Percentiles rank a stretch among this genome's conserved stretches.
Evolutionary conservation across 2,329 filamentous ascomycete genomes (phyloP).

Genomic region (Beauveria sp.): DNA sequence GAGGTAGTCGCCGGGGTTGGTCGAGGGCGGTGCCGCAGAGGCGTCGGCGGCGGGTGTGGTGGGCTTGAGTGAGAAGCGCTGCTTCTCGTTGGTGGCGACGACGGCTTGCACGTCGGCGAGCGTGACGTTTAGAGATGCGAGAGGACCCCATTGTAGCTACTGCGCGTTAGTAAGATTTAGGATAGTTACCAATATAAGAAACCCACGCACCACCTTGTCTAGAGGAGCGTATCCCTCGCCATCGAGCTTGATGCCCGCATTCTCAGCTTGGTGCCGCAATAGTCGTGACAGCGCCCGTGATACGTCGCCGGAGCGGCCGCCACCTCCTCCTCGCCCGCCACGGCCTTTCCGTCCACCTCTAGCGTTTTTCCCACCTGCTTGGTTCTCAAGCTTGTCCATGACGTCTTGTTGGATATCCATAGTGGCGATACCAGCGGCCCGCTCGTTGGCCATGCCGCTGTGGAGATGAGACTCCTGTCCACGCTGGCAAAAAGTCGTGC

Average conservation of each 20-base stretch:
- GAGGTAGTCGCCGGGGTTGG: conserved; percentile 58
- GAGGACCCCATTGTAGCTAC: conserved; percentile 45
- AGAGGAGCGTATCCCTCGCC: conserved; percentile 51
- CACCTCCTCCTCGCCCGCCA: conserved; percentile 19
- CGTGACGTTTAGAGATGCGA: conserved; percentile 65
- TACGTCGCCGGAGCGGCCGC: conserved; percentile 30
- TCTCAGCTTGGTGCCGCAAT: conserved; percentile 48
- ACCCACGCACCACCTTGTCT: conserved; percentile 48
- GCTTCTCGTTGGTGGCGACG: conserved; percentile 76
- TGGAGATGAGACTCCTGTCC: not conserved
- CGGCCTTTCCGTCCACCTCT: conserved; percentile 15
- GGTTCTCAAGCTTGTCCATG: not conserved
- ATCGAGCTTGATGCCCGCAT: conserved; percentile 50
- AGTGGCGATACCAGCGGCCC: not conserved
- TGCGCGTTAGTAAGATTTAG: not conserved
- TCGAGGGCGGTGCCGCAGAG: conserved; percentile 21
- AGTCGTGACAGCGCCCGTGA: conserved; percentile 48
- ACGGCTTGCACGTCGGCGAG: conserved; percentile 64
- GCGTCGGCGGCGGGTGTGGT: conserved; percentile 8
- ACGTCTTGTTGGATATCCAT: conserved; percentile 6
- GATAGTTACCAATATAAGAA: not conserved
- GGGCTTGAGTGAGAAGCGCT: conserved; percentile 72
- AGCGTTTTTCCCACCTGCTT: not conserved
- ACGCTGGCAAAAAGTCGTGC: not conserved
- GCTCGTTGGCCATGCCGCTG: conserved; percentile 3